These are phyloP conservation scores for Cercospora sojina DNA, from an alignment of 2,329 filamentous ascomycete genomes.

Conservation along the genomic window DNA sequence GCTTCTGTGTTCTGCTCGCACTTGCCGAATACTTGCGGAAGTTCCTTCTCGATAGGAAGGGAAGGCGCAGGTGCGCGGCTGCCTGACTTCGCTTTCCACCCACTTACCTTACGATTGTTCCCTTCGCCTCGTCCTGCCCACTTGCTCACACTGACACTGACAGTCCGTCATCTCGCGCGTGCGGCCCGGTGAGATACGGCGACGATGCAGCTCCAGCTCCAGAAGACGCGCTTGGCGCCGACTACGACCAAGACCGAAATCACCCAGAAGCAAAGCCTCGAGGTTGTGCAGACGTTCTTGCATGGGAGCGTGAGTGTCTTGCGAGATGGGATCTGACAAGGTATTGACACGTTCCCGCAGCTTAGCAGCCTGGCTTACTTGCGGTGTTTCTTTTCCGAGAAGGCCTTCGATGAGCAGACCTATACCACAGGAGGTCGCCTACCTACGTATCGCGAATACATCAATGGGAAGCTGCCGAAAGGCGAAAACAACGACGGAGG, in stretches of 20 bases:
- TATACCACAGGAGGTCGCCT: constrained; percentile 31
- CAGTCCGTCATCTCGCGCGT: neutral
- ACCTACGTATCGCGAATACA: constrained; percentile 38
- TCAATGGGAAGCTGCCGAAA: constrained; percentile 24
- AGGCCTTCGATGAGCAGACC: constrained; percentile 35
- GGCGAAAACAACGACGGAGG: constrained; percentile 4
- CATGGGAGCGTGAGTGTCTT: constrained; percentile 46
- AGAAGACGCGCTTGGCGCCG: constrained; percentile 23
- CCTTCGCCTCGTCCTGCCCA: neutral
- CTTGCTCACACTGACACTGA: neutral
- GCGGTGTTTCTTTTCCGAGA: constrained; percentile 36
- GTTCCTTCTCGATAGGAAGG: neutral
- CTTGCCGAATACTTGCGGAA: neutral
- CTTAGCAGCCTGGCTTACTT: constrained; percentile 38
- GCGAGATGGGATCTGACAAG: neutral
- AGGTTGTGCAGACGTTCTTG: constrained; percentile 50
- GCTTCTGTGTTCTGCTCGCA: neutral
- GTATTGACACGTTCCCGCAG: constrained; percentile 28
- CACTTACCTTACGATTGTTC: neutral
- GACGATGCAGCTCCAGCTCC: constrained; percentile 27
- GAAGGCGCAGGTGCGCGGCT: neutral
- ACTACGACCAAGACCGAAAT: constrained; percentile 34
- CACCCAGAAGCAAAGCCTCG: constrained; percentile 47
- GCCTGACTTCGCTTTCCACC: neutral
- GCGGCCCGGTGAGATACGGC: constrained; percentile 22